phyloP scores from a whole-genome alignment of 1,284 basidiomycete species.

The Mycocalia duriaeana region DNA sequence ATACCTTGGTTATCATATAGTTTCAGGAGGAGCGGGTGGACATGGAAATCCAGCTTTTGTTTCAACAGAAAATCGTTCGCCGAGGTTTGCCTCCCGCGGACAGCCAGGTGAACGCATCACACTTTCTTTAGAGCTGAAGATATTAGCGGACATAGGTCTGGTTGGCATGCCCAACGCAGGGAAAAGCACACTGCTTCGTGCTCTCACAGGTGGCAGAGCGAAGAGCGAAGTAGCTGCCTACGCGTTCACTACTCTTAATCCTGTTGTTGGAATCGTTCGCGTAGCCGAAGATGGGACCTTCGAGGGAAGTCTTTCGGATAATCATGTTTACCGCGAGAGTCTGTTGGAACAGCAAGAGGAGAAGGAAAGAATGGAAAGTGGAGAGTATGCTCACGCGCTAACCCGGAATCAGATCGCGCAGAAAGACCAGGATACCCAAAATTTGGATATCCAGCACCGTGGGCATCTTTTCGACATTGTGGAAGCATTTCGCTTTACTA shows the following conservation, averaged over 20 bases:
- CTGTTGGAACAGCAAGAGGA: conserved; percentile 52
- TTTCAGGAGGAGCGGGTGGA: conserved; percentile 80
- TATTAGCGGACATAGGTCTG: conserved; percentile 89
- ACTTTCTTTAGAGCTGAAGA: conserved; percentile 89
- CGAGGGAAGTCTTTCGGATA: conserved; percentile 50
- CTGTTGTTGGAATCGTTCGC: conserved; percentile 89
- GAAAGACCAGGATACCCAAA: conserved; percentile 13
- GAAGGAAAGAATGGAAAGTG: conserved; percentile 40
- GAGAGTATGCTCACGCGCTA: conserved; percentile 42
- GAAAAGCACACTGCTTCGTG: conserved; percentile 86
- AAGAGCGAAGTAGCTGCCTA: conserved; percentile 88
- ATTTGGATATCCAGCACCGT: conserved; percentile 14
- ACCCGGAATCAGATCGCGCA: conserved; percentile 43
- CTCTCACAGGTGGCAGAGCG: conserved; percentile 80
- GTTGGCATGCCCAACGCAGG: conserved; percentile 96
- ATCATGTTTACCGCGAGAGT: conserved; percentile 69
- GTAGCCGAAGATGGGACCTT: conserved; percentile 80
- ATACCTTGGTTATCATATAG: conserved; percentile 66
- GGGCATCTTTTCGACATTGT: conserved; percentile 48
- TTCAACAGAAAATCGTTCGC: conserved; percentile 62
- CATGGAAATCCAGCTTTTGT: conserved; percentile 88
- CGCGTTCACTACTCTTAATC: conserved; percentile 93
- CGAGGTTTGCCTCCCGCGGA: conserved; percentile 80
- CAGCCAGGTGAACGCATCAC: conserved; percentile 78
- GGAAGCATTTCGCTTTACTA: conserved; percentile 84